Conservation (phyloP, 2,329 filamentous ascomycete species). For the Hymenoscyphus linearis region DNA sequence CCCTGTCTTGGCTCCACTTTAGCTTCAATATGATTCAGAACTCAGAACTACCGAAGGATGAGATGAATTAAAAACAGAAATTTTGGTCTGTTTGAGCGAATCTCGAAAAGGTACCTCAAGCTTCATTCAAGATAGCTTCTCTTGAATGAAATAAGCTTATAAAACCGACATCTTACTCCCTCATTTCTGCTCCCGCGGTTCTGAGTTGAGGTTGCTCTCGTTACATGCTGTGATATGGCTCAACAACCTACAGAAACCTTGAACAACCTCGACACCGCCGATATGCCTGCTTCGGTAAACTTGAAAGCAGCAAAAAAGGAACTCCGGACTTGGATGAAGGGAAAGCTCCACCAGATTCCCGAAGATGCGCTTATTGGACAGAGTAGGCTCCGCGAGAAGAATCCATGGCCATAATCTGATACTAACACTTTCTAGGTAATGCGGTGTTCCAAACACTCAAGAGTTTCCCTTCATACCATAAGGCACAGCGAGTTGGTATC, state of each 20-base stretch:
- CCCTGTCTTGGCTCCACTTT: neutral
- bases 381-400: conserved; percentile 52
- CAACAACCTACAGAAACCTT: neutral
- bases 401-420: neutral
- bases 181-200: too few species aligned
- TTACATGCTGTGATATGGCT: neutral
- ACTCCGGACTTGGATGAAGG: conserved; percentile 65
- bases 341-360: conserved; percentile 55
- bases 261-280: neutral
- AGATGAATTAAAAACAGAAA: neutral
- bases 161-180: too few species aligned
- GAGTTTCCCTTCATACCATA: conserved; percentile 65
- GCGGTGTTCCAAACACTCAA: conserved; percentile 60
- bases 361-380: conserved; percentile 60
- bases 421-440: conserved; percentile 45
- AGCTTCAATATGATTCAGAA: neutral
- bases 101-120: neutral
- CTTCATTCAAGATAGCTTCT: neutral
- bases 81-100: neutral
- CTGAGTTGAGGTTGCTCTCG: too few species aligned
- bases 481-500: conserved; percentile 72
- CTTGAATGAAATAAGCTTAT: too few species aligned
- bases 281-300: conserved; percentile 31
- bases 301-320: conserved; percentile 69
- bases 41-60: neutral